Evolutionary conservation across 768 basidiomycete genomes (phyloP), one percentile per base, ranked within the genome.

Genomic region (Agrocybe pediades): DNA sequence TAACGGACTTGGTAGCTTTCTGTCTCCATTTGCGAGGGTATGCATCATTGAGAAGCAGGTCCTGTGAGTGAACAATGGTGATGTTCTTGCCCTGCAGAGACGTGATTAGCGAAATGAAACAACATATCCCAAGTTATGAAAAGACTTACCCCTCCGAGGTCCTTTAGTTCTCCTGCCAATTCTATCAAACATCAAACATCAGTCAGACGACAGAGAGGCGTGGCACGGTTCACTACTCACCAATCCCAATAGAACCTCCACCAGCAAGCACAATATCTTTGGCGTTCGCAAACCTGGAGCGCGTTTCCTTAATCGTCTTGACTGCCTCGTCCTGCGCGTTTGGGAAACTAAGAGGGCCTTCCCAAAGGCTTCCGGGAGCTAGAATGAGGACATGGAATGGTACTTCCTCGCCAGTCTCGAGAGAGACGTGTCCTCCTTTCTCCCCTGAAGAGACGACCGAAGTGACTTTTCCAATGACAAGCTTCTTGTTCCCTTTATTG

Each of bases 21-120:
- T 72, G 73, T 47, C 88, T 80, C 67, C 81, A 82, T 40, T 74
- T 74, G 1, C 71, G 64, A 0, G 85, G 77, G 61, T 88, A 90
- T 0, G 76, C 65, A 6, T 72, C 64, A 55, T 86, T 86, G 54
- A 89, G 71, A 29, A 87, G 76, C n/a, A 75, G 65, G 1, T 57
- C 46, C n/a, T 77, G 70, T 27, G 75, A 71, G 13, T 90, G 88
- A 8, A 90, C 78, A 49, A 90, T 76, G 20, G 86, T 87, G 11
- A 89, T 76, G 41, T 73, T 68, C 55, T 79, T 85, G 19, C 63
- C 53, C 77, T 80, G 41, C 29, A 49, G 40, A 26, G 17, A 43
- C 17, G 42, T 36, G 17, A 9, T 19, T 3, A 9, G 16, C 2
- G 9, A 27, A 27, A 15, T 24, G 30, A 19, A 41, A 16, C 16